phyloP scores from a whole-genome alignment of 257 asterid genomes.

The Petunia axillaris region DNA sequence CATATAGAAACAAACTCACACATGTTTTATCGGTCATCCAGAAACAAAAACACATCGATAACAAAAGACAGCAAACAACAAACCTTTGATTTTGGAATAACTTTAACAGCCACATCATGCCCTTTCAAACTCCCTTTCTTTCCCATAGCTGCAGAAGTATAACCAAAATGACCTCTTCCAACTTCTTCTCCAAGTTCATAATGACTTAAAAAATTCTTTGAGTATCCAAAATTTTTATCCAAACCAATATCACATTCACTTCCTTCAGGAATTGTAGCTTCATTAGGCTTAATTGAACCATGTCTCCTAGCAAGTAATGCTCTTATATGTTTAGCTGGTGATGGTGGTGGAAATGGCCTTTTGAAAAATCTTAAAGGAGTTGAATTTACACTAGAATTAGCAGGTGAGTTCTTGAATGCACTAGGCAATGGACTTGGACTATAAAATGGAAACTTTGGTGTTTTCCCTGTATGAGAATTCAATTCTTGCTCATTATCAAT shows the following conservation, averaged over 20 bases:
- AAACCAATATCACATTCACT: slow-evolving; percentile 84
- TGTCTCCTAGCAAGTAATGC: slow-evolving; percentile 85
- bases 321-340: slow-evolving; percentile 95
- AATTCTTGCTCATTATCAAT: slow-evolving; percentile 53
- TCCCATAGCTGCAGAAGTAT: slow-evolving; percentile 78
- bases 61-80: slow-evolving; percentile 9
- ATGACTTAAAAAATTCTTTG: slow-evolving; percentile 59
- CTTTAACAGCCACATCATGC: slow-evolving; percentile 88
- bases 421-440: slow-evolving; percentile 90
- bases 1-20: background rate
- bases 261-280: slow-evolving; percentile 90
- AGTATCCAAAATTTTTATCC: slow-evolving; percentile 81
- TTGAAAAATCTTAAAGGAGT: slow-evolving; percentile 85
- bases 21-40: background rate
- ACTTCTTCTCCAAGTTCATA: slow-evolving; percentile 87
- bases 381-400: slow-evolving; percentile 72
- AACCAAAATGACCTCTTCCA: slow-evolving; percentile 96
- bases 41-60: background rate
- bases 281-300: slow-evolving; percentile 91
- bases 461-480: slow-evolving; percentile 69
- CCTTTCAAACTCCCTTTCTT: slow-evolving; percentile 88
- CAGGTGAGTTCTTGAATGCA: slow-evolving; percentile 87
- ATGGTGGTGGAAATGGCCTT: slow-evolving; percentile 94
- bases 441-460: slow-evolving; percentile 86
- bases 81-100: slow-evolving; percentile 88